Base-by-base conservation (phyloP, 2,329 filamentous ascomycete species). In the Massarina eburnea region DNA sequence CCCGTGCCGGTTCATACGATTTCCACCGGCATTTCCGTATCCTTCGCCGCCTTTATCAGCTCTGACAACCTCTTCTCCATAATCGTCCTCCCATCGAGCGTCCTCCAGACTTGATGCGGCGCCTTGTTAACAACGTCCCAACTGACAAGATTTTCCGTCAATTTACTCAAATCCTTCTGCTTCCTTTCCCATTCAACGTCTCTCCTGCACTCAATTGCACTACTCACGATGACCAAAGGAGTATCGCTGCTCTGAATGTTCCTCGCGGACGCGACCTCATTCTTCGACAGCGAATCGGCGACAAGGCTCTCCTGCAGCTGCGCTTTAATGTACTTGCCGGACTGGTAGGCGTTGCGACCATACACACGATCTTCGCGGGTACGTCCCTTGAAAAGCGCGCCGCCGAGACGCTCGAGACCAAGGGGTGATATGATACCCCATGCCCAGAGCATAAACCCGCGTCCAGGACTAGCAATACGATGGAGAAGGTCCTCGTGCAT, bases 301-400 rank as follows among this genome's bases (percentile, higher is more conserved):
- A 96, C 90, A 1, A 97, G 78, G 54, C 86, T 92, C 74, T 99
- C 94, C 71, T 99, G 94, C 45, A 99, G 77, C 71, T 91, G 89
- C 4, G 91, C 88, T 68, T 95, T 96, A 69, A 96, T 86, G 67
- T 82, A 86, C 67, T 91, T 95, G 50, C 88, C 89, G 19, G 79
- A 80, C 70, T 95, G 89, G 63, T 90, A 86, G 0, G 90, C 83
- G 4, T 84, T 83, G 35, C 83, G 80, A 10, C 94, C 94, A 70
- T 88, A 95, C 9, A 96, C 84, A 8, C 94, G 86, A 67, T 97
- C 92, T 65, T 87, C 83, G 29, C 88, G 84, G 1, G 80, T 86
- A 32, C 91, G 86, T 29, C 91, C 89, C 41, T 82, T 82, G 76
- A 97, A 89, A 5, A 97, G 71, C 7, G 91, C 91, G 0, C 88